Percentiles rank a stretch among this genome's conserved stretches.
These are phyloP conservation scores for Quercus lobata DNA, from an alignment of 331 rosid species.

Conservation along the genomic window DNA sequence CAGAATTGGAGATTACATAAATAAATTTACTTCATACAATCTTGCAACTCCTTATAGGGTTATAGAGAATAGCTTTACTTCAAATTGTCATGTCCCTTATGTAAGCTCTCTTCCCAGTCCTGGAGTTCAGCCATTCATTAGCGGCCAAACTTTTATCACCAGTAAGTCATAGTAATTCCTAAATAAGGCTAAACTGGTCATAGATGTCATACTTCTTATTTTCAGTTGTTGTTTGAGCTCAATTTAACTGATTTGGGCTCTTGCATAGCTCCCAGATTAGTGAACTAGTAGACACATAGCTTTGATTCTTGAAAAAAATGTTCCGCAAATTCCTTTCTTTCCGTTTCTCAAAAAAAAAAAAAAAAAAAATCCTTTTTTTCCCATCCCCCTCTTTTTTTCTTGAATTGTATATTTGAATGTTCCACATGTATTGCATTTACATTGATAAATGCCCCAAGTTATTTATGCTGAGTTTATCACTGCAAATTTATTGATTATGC, in stretches of 20 bases:
- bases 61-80: not conserved
- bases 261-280: not conserved
- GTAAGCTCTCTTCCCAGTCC: not conserved
- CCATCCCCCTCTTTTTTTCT: not conserved
- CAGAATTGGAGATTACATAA: not conserved
- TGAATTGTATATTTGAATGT: not conserved
- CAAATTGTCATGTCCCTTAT: not conserved
- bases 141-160: not conserved
- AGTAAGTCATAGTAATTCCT: no score
- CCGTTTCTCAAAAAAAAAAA: not conserved
- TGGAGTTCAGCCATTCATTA: not conserved
- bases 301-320: not conserved
- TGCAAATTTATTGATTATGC: conserved; percentile 30
- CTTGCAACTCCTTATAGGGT: not conserved
- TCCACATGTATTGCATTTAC: not conserved
- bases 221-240: not conserved
- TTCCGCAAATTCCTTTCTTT: not conserved
- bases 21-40: not conserved
- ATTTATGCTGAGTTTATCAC: conserved; percentile 13
- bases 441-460: not conserved
- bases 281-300: not conserved
- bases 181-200: no score
- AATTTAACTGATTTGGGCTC: not conserved
- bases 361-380: not conserved
- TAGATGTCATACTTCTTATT: not conserved